phyloP scores from a whole-genome alignment of 208 protist species.

The Jaenimonas drosophilae region DNA sequence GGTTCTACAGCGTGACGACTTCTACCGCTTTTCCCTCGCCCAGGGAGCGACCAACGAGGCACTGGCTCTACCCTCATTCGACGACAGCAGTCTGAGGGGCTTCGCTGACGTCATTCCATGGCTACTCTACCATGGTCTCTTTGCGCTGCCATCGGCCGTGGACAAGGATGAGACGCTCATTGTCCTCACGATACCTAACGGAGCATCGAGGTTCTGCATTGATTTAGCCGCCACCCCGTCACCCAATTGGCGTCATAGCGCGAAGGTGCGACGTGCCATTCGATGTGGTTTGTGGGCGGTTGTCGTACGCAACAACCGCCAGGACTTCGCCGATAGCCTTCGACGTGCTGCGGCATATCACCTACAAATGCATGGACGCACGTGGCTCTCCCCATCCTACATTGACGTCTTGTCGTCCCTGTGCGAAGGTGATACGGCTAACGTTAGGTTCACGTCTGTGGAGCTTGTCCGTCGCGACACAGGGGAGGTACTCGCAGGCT shows the following conservation, averaged over 20 bases:
- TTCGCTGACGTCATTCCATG: not conserved
- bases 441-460: constrained; percentile 22
- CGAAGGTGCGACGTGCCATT: constrained; percentile 32
- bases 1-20: no score
- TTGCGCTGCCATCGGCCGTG: constrained; percentile 20
- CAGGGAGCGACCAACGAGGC: no score
- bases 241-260: constrained; percentile 24
- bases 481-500: constrained; percentile 36
- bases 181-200: constrained; percentile 34
- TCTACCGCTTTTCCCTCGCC: no score
- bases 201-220: constrained; percentile 19
- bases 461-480: constrained; percentile 29
- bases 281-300: constrained; percentile 20
- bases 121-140: constrained; percentile 58
- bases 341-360: constrained; percentile 37
- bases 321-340: constrained; percentile 20
- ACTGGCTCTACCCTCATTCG: no score
- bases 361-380: not conserved
- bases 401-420: constrained; percentile 13
- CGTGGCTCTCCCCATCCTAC: constrained; percentile 26
- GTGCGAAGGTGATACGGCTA: constrained; percentile 4
- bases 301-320: constrained; percentile 20
- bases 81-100: not conserved
- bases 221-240: constrained; percentile 6
- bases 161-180: not conserved